Evolutionary conservation across 2,329 filamentous ascomycete species (phyloP).

Genomic region (Lanzia echinophila): DNA sequence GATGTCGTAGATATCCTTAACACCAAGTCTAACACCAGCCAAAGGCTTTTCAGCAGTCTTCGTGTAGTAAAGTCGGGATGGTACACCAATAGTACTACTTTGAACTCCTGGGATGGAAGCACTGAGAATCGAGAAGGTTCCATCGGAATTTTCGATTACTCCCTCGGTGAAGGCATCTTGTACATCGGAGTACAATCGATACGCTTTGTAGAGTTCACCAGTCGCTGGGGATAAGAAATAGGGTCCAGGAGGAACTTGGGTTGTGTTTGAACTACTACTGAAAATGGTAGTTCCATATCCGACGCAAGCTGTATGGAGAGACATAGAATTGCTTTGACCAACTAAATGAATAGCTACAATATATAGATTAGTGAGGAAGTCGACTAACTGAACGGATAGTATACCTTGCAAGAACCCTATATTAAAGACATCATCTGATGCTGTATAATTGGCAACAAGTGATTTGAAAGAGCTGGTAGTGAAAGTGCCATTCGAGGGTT

Average conservation of each 20-base stretch:
- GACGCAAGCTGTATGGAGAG: conserved; percentile 13
- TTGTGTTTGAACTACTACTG: conserved; percentile 11
- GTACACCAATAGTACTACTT: conserved; percentile 44
- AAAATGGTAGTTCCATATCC: conserved; percentile 21
- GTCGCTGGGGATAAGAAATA: conserved; percentile 41
- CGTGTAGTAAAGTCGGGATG: conserved; percentile 53
- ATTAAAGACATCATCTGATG: conserved; percentile 25
- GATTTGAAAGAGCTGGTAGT: conserved; percentile 16
- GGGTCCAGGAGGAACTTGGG: conserved; percentile 37
- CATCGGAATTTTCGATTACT: conserved; percentile 31
- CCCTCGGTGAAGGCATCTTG: conserved; percentile 44
- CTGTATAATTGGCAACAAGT: conserved; percentile 20
- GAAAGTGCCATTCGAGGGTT: conserved; percentile 14
- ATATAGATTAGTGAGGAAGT: background rate
- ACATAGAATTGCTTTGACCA: conserved; percentile 1
- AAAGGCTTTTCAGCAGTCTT: conserved; percentile 48
- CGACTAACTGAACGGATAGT: background rate
- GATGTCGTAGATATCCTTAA: conserved; percentile 58
- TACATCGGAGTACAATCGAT: conserved; percentile 43
- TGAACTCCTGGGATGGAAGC: conserved; percentile 36
- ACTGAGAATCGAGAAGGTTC: conserved; percentile 37
- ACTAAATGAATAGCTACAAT: conserved; percentile 6
- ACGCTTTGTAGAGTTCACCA: conserved; percentile 42
- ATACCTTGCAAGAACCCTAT: conserved; percentile 24
- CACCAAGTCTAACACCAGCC: conserved; percentile 51